Percentiles rank a stretch among this genome's conserved stretches.
Conservation (phyloP, 2,329 filamentous ascomycete species). For the Bisporella sp. region DNA sequence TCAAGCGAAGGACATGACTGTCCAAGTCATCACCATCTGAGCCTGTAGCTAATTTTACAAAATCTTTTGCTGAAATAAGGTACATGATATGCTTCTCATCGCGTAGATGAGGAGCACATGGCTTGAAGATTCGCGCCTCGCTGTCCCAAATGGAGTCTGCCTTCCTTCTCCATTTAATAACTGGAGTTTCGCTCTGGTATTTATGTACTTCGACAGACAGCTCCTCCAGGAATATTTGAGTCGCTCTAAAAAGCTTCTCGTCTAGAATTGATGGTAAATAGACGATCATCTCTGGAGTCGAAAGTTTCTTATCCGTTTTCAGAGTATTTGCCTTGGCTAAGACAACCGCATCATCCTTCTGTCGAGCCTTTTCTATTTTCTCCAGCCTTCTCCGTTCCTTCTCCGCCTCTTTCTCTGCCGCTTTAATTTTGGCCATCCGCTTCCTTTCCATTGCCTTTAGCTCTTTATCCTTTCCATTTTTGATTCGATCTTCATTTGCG, state of each 20-base stretch:
- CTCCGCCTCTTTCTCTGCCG: constrained; percentile 26
- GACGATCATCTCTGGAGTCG: constrained; percentile 71
- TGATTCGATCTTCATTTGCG: constrained; percentile 12
- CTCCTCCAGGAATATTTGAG: constrained; percentile 43
- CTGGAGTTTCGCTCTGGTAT: constrained; percentile 39
- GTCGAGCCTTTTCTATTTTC: constrained; percentile 53
- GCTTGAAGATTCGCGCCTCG: constrained; percentile 41
- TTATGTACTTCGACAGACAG: constrained; percentile 40
- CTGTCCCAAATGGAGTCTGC: constrained; percentile 40
- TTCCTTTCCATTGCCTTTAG: constrained; percentile 11
- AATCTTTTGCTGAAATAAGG: constrained; percentile 55
- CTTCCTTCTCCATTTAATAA: constrained; percentile 49
- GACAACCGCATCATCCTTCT: constrained; percentile 59
- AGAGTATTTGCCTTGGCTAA: constrained; percentile 68
- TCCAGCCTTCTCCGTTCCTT: constrained; percentile 49
- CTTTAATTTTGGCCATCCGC: constrained; percentile 17
- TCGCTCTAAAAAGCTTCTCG: constrained; percentile 36
- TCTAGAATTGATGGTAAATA: constrained; percentile 55
- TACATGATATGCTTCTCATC: constrained; percentile 46
- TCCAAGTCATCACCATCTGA: constrained; percentile 45
- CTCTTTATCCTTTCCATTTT: constrained; percentile 14
- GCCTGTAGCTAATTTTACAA: constrained; percentile 52
- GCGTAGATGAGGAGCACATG: constrained; percentile 33
- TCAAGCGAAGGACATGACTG: constrained; percentile 49
- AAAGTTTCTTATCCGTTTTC: constrained; percentile 65